Percentiles rank a stretch among this genome's conserved stretches.
Conservation (phyloP, 2,329 filamentous ascomycete species). For the Talaromyces sp. region DNA sequence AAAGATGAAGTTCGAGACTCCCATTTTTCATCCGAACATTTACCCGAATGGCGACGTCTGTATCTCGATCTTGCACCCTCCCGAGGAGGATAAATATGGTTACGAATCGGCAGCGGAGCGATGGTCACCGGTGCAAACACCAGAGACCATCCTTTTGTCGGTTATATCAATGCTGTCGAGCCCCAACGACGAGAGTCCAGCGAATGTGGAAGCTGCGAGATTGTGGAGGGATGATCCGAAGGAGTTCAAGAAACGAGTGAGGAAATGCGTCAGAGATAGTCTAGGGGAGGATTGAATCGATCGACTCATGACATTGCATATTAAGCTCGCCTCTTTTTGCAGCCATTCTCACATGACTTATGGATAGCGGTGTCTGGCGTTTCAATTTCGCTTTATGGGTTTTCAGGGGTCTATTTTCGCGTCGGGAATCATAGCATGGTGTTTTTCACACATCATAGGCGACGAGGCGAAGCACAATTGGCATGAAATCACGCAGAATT, state of each 20-base stretch:
- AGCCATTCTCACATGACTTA: background rate
- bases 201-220: constrained; percentile 88
- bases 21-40: constrained; percentile 94
- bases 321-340: background rate
- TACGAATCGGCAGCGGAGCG: constrained; percentile 88
- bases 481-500: too few relatives aligned
- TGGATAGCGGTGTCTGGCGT: constrained; percentile 12
- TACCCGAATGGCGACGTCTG: constrained; percentile 85
- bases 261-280: constrained; percentile 76
- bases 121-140: constrained; percentile 92
- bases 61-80: constrained; percentile 94
- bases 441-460: background rate
- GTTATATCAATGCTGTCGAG: constrained; percentile 89
- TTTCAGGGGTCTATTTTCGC: background rate
- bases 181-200: constrained; percentile 92
- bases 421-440: constrained; percentile 1
- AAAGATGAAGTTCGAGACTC: constrained; percentile 77
- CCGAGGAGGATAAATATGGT: constrained; percentile 88
- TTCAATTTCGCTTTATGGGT: background rate
- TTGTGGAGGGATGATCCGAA: constrained; percentile 76
- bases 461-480: background rate
- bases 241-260: constrained; percentile 74
- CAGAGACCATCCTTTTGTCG: constrained; percentile 87
- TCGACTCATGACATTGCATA: background rate
- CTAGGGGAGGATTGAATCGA: constrained; percentile 61